phyloP scores from a whole-genome alignment of 2,329 filamentous ascomycete genomes.

The Botrytis elliptica region DNA sequence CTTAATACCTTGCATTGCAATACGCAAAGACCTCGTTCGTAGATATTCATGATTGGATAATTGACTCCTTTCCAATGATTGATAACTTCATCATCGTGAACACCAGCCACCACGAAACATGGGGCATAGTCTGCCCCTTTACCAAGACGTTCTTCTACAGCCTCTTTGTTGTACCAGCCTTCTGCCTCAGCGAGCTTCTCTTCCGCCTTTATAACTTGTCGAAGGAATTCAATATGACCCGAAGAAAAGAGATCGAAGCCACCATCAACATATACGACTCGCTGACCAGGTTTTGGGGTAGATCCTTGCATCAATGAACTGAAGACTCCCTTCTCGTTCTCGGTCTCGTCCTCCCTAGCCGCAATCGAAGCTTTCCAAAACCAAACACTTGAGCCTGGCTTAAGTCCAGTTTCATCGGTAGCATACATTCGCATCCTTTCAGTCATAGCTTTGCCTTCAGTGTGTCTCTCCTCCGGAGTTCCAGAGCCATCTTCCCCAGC shows the following conservation, averaged over 20 bases:
- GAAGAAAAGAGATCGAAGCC: conserved; percentile 97
- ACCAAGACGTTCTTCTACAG: conserved; percentile 59
- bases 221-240: conserved; percentile 93
- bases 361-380: conserved; percentile 64
- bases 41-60: conserved; percentile 99
- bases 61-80: conserved; percentile 97
- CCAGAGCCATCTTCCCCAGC: conserved; percentile 71
- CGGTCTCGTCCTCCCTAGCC: conserved; percentile 40
- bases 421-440: conserved; percentile 83
- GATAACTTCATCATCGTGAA: conserved; percentile 93
- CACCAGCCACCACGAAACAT: conserved; percentile 84
- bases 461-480: conserved; percentile 62
- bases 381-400: conserved; percentile 81
- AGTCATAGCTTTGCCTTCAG: conserved; percentile 65
- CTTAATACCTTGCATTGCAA: conserved; percentile 79
- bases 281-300: conserved; percentile 72
- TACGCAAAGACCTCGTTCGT: conserved; percentile 91
- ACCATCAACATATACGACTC: conserved; percentile 91
- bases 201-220: conserved; percentile 71
- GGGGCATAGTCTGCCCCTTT: conserved; percentile 73
- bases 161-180: conserved; percentile 73
- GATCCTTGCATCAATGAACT: conserved; percentile 67
- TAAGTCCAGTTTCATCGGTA: conserved; percentile 76
- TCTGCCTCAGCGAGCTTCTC: conserved; percentile 63
- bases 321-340: conserved; percentile 65